phyloP scores from a whole-genome alignment of 257 asterid species.

The Knoxia roxburghii region DNA sequence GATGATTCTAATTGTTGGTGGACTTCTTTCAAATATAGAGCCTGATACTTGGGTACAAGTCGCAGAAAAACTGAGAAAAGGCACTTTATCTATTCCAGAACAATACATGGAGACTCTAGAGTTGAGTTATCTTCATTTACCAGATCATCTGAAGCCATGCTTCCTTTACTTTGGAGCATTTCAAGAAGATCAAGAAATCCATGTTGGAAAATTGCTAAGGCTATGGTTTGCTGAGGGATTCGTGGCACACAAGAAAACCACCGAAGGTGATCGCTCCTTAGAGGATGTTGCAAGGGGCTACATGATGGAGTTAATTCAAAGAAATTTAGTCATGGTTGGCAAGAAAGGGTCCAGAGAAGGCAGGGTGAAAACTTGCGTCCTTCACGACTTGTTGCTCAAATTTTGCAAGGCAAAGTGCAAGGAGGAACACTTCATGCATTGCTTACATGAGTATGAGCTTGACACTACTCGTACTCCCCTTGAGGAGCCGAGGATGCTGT shows the following conservation, averaged over 20 bases:
- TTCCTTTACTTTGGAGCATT: slow-evolving; percentile 4
- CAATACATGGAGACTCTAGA: not conserved
- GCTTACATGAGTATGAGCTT: not conserved
- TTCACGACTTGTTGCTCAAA: not conserved
- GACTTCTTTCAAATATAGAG: not conserved
- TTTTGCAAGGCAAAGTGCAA: slow-evolving; percentile 2
- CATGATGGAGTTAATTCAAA: not conserved
- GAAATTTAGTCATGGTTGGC: not conserved
- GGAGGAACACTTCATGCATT: not conserved
- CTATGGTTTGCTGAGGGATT: slow-evolving; percentile 4
- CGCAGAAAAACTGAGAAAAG: not conserved
- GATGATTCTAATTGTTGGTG: not conserved
- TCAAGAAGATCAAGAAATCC: not conserved
- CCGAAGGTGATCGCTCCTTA: not conserved
- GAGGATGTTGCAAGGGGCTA: slow-evolving; percentile 1
- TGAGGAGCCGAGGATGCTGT: not conserved
- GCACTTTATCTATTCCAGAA: not conserved
- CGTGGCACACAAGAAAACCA: not conserved
- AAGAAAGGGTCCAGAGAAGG: not conserved
- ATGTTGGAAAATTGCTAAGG: not conserved
- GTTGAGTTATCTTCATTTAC: slow-evolving; percentile 2
- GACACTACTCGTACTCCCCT: not conserved
- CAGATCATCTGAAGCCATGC: not conserved
- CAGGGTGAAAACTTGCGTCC: not conserved
- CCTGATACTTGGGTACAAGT: not conserved